These are phyloP conservation scores for Saccharomyces eubayanus DNA, from an alignment of 805 yeast species.

Conservation along the genomic window DNA sequence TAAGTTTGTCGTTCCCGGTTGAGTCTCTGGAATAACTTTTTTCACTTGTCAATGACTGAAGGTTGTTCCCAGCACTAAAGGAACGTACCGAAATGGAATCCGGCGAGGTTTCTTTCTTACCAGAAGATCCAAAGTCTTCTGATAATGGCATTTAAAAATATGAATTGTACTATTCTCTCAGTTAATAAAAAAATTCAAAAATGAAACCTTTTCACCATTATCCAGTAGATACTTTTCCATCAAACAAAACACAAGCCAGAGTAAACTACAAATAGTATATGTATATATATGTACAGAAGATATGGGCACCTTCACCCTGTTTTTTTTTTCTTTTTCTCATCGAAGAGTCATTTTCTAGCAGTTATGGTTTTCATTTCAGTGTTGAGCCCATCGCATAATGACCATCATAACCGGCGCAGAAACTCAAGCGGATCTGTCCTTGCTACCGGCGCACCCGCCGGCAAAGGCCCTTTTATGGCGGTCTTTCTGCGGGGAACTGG, in stretches of 20 bases:
- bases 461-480: neutral
- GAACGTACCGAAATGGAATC: neutral
- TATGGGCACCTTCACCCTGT: neutral
- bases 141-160: neutral
- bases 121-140: neutral
- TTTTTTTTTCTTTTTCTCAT: neutral
- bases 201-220: neutral
- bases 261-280: neutral
- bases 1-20: neutral
- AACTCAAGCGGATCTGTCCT: neutral
- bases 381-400: neutral
- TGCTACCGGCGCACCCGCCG: neutral
- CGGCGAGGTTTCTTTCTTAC: neutral
- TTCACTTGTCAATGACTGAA: neutral
- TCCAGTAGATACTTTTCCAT: neutral
- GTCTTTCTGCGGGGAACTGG: neutral
- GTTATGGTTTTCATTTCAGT: neutral
- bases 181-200: neutral
- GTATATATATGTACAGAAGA: neutral
- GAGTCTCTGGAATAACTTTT: neutral
- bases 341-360: neutral
- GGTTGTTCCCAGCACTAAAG: neutral
- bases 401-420: neutral
- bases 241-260: neutral
- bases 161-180: neutral